phyloP scores from a whole-genome alignment of 805 yeast species.

The Alloascoidea africana region DNA sequence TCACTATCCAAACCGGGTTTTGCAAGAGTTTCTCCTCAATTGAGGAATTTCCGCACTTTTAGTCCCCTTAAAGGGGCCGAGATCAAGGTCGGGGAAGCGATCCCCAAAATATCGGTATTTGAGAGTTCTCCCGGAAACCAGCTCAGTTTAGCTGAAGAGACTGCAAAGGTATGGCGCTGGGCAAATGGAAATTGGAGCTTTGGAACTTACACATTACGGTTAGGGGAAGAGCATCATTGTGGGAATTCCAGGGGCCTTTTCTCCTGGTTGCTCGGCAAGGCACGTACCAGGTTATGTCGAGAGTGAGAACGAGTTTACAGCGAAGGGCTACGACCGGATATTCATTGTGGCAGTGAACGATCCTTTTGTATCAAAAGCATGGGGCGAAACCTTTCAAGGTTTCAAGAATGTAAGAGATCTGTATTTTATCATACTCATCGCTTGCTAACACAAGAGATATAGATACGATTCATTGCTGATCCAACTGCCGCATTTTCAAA shows the following conservation, averaged over 20 bases:
- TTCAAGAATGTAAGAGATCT: conserved; percentile 10
- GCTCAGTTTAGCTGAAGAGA: conserved; percentile 36
- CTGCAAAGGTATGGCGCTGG: conserved; percentile 10
- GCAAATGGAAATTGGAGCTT: background rate
- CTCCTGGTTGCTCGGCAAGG: conserved; percentile 60
- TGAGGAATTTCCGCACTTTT: no score
- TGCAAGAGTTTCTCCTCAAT: no score
- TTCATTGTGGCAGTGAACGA: conserved; percentile 74
- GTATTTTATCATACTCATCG: no score
- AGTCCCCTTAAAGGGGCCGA: no score
- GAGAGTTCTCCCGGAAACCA: conserved; percentile 53
- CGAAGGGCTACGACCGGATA: conserved; percentile 50
- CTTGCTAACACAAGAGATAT: no score
- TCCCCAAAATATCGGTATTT: conserved; percentile 40
- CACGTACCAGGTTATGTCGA: conserved; percentile 66
- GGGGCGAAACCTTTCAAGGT: conserved; percentile 37
- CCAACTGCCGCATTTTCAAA: conserved; percentile 60
- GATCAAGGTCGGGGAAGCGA: conserved; percentile 41
- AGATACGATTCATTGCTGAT: conserved; percentile 57
- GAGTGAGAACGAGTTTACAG: conserved; percentile 32
- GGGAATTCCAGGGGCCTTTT: conserved; percentile 66
- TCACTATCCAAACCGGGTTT: no score
- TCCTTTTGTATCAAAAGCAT: conserved; percentile 71
- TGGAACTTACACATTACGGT: conserved; percentile 2
- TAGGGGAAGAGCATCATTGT: conserved; percentile 39